Conservation (phyloP, 139 green algal genomes). For the Chlamydomonas sp. region DNA sequence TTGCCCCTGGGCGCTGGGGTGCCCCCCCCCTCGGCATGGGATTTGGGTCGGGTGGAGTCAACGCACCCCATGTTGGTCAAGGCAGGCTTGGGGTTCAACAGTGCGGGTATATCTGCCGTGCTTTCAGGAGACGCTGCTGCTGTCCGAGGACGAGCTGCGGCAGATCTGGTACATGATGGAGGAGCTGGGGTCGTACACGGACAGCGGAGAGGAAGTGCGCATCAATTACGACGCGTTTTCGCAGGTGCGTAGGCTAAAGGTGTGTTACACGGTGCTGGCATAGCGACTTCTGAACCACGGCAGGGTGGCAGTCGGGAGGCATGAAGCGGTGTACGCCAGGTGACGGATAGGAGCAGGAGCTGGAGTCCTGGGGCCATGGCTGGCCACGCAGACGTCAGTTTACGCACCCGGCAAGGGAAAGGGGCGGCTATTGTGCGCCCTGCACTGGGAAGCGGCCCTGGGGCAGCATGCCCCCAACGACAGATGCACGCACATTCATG, state of each 20-base stretch:
- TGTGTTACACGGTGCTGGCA: background rate
- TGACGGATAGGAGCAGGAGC: no score
- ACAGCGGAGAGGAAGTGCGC: constrained; percentile 42
- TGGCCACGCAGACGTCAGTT: no score
- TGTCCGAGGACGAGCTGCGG: constrained; percentile 43
- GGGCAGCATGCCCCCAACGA: no score
- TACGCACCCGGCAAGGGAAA: no score
- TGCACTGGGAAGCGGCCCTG: no score
- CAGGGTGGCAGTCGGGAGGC: background rate
- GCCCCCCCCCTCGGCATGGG: background rate
- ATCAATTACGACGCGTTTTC: constrained; percentile 79
- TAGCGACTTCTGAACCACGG: background rate
- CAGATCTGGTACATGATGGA: constrained; percentile 54
- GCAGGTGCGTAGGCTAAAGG: constrained; percentile 47
- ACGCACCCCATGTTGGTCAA: background rate
- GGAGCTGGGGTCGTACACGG: constrained; percentile 30
- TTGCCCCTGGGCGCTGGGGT: no score
- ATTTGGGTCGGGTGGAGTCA: background rate
- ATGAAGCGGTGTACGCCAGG: background rate
- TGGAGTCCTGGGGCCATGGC: no score
- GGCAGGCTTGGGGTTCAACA: background rate
- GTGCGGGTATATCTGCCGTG: background rate
- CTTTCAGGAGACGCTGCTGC: constrained; percentile 27
- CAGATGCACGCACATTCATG: no score
- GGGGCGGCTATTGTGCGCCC: no score